These are phyloP conservation scores for Phytopythium ostracodes DNA, from an alignment of 352 stramenopile genomes.

Conservation along the genomic window DNA sequence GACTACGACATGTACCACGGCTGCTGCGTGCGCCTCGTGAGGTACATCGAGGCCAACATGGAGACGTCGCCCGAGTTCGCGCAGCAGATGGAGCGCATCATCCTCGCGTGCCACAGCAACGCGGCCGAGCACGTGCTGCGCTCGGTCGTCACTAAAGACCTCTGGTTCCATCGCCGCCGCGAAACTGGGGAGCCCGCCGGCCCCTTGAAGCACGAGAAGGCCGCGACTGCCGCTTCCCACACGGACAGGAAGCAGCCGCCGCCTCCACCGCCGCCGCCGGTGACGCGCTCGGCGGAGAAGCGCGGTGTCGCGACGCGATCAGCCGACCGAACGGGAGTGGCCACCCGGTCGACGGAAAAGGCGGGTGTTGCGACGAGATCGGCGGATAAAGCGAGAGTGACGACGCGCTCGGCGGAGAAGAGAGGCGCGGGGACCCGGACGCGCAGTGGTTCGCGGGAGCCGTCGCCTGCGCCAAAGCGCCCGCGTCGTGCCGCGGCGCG, in stretches of 20 bases:
- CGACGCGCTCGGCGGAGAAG: conserved; percentile 18
- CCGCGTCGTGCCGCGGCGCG: conserved; percentile 13
- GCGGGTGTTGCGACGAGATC: conserved; percentile 8
- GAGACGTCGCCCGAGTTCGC: conserved; percentile 47
- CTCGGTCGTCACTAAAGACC: conserved; percentile 57
- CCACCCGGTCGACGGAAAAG: conserved; percentile 9
- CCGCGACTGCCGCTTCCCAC: not conserved
- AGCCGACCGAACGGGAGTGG: conserved; percentile 10
- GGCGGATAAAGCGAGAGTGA: conserved; percentile 5
- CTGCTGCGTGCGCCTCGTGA: conserved; percentile 51
- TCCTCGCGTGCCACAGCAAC: conserved; percentile 60
- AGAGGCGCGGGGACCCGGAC: conserved; percentile 14
- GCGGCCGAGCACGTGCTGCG: conserved; percentile 43
- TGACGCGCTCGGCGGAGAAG: conserved; percentile 6
- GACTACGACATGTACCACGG: conserved; percentile 60
- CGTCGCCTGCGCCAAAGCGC: conserved; percentile 19
- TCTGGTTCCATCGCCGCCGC: conserved; percentile 45
- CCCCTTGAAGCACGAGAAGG: not conserved
- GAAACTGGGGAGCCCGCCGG: not conserved
- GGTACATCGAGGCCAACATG: conserved; percentile 67
- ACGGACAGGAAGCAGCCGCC: conserved; percentile 7
- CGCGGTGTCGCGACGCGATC: conserved; percentile 2
- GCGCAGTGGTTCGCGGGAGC: conserved; percentile 5
- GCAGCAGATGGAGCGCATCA: conserved; percentile 66
- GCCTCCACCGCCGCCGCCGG: conserved; percentile 2